Conservation (phyloP, 257 asterid species). For the Salvia hispanica region DNA sequence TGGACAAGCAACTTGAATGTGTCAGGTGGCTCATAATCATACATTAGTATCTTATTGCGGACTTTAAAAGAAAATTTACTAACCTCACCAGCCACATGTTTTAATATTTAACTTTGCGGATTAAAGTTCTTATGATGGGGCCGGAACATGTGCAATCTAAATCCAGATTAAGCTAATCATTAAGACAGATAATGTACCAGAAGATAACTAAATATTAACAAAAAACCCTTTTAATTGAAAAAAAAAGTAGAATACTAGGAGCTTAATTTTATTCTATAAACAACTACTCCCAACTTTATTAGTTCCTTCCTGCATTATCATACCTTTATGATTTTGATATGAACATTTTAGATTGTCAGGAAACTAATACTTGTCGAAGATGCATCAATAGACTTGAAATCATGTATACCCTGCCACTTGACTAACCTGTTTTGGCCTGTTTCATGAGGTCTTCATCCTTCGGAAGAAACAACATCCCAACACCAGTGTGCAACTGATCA, state of each 20-base stretch:
- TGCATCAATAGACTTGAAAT: neutral
- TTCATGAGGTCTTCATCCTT: constrained; percentile 62
- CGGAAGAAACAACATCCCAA: constrained; percentile 96
- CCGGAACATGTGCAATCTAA: neutral
- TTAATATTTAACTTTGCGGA: constrained; percentile 7
- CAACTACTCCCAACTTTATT: constrained; percentile 10
- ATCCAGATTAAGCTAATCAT: neutral
- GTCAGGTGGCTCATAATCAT: constrained; percentile 1
- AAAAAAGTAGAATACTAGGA: neutral
- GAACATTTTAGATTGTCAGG: constrained; percentile 4
- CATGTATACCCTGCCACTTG: constrained; percentile 13
- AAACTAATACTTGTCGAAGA: constrained; percentile 12
- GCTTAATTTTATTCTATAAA: neutral
- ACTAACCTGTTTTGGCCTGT: constrained; percentile 79
- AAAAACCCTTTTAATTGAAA: neutral
- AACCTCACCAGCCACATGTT: neutral
- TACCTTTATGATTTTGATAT: constrained; percentile 13
- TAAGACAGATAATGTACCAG: constrained; percentile 6
- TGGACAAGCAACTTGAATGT: neutral
- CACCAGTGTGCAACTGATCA: constrained; percentile 84
- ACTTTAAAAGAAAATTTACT: neutral
- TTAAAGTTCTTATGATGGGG: constrained; percentile 20
- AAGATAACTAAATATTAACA: neutral
- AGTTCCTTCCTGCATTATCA: constrained; percentile 14
- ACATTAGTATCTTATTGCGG: constrained; percentile 10